Evolutionary conservation across 768 basidiomycete species (phyloP), one percentile per base, ranked within the genome.

Genomic region (Pleurotus ostreatus): DNA sequence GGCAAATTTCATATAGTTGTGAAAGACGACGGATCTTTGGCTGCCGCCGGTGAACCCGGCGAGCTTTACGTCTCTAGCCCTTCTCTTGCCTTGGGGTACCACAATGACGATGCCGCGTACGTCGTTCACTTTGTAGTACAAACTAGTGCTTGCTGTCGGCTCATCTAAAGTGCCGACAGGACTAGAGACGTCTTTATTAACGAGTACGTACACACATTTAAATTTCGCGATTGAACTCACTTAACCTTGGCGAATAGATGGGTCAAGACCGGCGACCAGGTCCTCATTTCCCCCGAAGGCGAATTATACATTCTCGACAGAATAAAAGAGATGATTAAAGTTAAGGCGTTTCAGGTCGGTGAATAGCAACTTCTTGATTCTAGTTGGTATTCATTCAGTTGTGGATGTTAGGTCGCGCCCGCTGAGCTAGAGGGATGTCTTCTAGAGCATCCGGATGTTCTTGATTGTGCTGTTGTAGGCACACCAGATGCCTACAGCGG

Each of bases 241-340:
- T 53, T 18, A 53, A 18, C 34, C 30, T 16, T 22, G 18, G n/a
- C n/a, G 16, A 25, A 9, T 56, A 82, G 81, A 23, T 88, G 86
- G 87, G 66, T 86, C 15, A 74, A 74, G 48, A 87, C 87, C 1
- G 86, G 85, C 1, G 85, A 86, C 59, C 77, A 84, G 61, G 84
- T 82, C 11, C 57, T 70, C 5, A 68, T 86, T 45, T 74, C 74
- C 25, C 68, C 76, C 47, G 72, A 79, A 45, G 69, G 73, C 7
- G 84, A 86, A 55, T 59, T 86, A 1, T 84, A 79, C 51, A 74
- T 86, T 41, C 61, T 79, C 8, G 84, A 86, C 64, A 76, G 85
- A 34, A 68, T 86, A 53, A 86, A 87, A 83, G 85, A 87, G 69
- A 75, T 87, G 25, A 70, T 88, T 64, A 88, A 89, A 67, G 83